Percentiles rank a stretch among this genome's conserved stretches.
These are phyloP conservation scores for Neurospora discreta DNA, from an alignment of 495 filamentous ascomycete genomes.

Conservation along the genomic window DNA sequence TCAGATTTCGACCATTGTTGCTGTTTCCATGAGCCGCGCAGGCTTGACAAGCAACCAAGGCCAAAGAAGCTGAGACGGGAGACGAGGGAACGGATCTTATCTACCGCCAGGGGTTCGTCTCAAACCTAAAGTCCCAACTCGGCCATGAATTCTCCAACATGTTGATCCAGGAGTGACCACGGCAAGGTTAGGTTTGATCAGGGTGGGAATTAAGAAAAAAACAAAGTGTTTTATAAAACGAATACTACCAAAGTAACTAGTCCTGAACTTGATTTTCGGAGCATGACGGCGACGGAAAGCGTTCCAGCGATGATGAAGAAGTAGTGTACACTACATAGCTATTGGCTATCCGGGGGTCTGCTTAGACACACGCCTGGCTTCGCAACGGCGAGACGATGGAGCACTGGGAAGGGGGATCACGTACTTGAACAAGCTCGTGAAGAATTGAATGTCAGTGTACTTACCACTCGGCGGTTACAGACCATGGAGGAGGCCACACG, in stretches of 20 bases:
- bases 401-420: not conserved
- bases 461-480: not conserved
- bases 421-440: not conserved
- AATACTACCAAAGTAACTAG: not conserved
- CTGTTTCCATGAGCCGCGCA: not conserved
- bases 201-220: not conserved
- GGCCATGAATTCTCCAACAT: not conserved
- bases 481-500: not conserved
- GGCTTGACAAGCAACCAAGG: not conserved
- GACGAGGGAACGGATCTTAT: not conserved
- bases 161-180: not conserved
- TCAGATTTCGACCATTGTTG: not conserved
- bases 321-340: not conserved
- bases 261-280: not conserved
- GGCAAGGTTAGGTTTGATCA: not conserved
- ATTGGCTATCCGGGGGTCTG: not conserved
- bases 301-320: not conserved
- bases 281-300: not conserved
- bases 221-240: not conserved
- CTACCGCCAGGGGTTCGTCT: not conserved
- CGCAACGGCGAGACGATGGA: not conserved
- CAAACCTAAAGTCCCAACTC: not conserved
- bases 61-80: not conserved
- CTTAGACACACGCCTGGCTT: not conserved
- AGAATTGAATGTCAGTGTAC: not conserved